phyloP scores from a whole-genome alignment of 2,329 filamentous ascomycete genomes.

The Colletotrichum coccodes region DNA sequence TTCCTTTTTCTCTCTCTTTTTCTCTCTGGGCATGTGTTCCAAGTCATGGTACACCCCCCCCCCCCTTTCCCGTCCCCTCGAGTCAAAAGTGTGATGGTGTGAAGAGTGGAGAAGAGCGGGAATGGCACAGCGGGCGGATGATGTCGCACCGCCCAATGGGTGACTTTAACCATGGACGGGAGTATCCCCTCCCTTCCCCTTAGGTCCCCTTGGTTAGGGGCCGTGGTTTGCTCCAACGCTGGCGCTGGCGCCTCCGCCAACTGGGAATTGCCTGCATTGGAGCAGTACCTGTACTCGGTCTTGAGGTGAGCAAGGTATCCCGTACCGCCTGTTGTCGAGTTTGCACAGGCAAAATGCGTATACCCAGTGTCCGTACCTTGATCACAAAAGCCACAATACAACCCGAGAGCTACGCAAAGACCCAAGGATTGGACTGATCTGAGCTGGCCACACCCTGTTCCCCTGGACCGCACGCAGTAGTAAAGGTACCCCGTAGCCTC shows the following conservation, averaged over 20 bases:
- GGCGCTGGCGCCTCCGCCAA: background rate
- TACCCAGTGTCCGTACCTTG: background rate
- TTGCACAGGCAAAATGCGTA: no score
- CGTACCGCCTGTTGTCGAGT: background rate
- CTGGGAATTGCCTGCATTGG: background rate
- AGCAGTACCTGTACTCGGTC: background rate
- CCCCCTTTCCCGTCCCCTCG: background rate
- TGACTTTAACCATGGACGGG: slow-evolving; percentile 17
- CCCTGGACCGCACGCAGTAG: background rate
- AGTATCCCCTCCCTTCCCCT: slow-evolving; percentile 24
- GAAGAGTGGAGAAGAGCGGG: slow-evolving; percentile 22
- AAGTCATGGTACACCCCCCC: slow-evolving; percentile 1
- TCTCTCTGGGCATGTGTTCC: background rate
- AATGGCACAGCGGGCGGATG: slow-evolving; percentile 33
- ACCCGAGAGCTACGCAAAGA: background rate
- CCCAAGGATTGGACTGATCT: background rate
- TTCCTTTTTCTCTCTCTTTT: background rate
- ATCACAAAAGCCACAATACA: no score
- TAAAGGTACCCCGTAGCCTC: background rate
- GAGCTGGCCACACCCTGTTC: background rate
- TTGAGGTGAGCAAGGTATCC: background rate
- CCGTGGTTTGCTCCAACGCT: background rate
- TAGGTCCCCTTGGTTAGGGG: slow-evolving; percentile 17
- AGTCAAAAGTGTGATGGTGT: slow-evolving; percentile 8
- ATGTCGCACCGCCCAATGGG: slow-evolving; percentile 31